Percentiles rank a stretch among this genome's conserved stretches.
phyloP scores from a whole-genome alignment of 352 stramenopile species.

The Pythium oligandrum region DNA sequence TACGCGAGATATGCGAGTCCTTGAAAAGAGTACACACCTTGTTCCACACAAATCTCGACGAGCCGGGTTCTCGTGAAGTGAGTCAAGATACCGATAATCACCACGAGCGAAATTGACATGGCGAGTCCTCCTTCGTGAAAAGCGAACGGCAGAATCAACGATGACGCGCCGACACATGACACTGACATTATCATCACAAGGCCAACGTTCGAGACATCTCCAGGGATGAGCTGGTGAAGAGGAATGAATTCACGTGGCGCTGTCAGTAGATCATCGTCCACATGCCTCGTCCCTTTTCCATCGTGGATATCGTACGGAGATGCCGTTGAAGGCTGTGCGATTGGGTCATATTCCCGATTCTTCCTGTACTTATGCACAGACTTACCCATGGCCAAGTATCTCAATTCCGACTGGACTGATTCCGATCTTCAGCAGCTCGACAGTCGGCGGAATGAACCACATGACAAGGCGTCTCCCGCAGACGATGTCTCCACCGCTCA shows the following conservation, averaged over 20 bases:
- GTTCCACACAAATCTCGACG: slow-evolving; percentile 36
- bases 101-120: slow-evolving; percentile 28
- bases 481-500: too few species aligned
- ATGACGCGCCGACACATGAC: slow-evolving; percentile 29
- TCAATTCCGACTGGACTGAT: too few species aligned
- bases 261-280: slow-evolving; percentile 41
- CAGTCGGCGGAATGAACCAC: too few species aligned
- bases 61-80: slow-evolving; percentile 25
- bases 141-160: slow-evolving; percentile 32
- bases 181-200: slow-evolving; percentile 31
- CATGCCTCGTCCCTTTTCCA: slow-evolving; percentile 16
- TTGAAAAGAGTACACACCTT: slow-evolving; percentile 53
- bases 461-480: too few species aligned
- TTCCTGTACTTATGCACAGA: slow-evolving; percentile 32
- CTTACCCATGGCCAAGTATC: slow-evolving; percentile 25
- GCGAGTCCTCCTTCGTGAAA: slow-evolving; percentile 42
- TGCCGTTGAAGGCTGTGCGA: slow-evolving; percentile 15
- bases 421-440: too few species aligned
- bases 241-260: slow-evolving; percentile 38
- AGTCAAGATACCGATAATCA: slow-evolving; percentile 28
- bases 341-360: slow-evolving; percentile 25
- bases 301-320: slow-evolving; percentile 39
- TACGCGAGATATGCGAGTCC: slow-evolving; percentile 43
- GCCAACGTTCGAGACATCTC: slow-evolving; percentile 24
- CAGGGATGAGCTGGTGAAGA: slow-evolving; percentile 31